Evolutionary conservation across 2,329 filamentous ascomycete species (phyloP).

Genomic region (Trichophyton equinum): DNA sequence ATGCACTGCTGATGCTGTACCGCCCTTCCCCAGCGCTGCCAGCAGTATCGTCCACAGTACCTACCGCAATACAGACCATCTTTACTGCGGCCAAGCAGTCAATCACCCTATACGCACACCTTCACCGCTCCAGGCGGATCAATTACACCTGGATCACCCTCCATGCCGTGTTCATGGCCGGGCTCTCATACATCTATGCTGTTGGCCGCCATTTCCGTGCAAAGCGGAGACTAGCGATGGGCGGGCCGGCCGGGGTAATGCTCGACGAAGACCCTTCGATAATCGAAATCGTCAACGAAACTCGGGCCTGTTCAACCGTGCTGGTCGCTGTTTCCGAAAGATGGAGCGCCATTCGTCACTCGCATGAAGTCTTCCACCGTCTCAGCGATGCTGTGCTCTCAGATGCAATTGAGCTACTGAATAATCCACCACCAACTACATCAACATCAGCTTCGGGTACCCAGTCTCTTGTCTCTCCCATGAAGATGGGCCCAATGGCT

Average conservation of each 20-base stretch:
- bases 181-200: constrained; percentile 35
- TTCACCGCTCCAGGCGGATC: constrained; percentile 35
- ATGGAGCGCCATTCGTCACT: constrained; percentile 31
- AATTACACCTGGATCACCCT: constrained; percentile 40
- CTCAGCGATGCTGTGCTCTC: constrained; percentile 33
- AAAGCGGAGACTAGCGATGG: constrained; percentile 12
- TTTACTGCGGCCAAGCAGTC: constrained; percentile 30
- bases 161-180: constrained; percentile 39
- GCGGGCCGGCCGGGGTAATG: constrained; percentile 9
- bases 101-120: constrained; percentile 33
- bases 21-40: constrained; percentile 28
- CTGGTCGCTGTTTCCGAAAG: constrained; percentile 35
- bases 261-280: constrained; percentile 27
- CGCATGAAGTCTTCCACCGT: constrained; percentile 34
- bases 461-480: constrained; percentile 2
- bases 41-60: constrained; percentile 18
- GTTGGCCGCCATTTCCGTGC: constrained; percentile 31
- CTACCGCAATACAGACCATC: constrained; percentile 24
- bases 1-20: constrained; percentile 33
- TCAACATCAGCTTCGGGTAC: constrained; percentile 11
- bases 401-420: constrained; percentile 27
- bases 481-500: constrained; percentile 6
- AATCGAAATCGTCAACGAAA: constrained; percentile 34
- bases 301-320: constrained; percentile 34
- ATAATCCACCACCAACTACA: constrained; percentile 2